Evolutionary conservation across 2,329 filamentous ascomycete genomes (phyloP).

Genomic region (Paraconiothyrium sp.): DNA sequence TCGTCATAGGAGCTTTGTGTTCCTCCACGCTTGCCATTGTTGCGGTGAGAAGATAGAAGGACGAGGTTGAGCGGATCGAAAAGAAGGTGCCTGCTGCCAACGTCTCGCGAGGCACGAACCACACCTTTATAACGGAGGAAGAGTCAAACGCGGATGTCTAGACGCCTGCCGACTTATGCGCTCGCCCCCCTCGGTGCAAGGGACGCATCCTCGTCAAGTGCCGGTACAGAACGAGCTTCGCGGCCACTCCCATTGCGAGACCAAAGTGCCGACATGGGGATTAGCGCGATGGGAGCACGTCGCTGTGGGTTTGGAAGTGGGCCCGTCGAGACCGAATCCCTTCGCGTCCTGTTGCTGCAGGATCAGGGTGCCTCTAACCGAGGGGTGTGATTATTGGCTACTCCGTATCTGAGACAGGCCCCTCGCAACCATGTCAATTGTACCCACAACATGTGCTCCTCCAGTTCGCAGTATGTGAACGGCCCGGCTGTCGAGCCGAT

Average conservation of each 20-base stretch:
- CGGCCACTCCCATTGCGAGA: conserved; percentile 15
- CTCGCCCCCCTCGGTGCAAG: conserved; percentile 13
- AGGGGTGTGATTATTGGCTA: conserved; percentile 9
- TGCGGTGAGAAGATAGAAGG: background rate
- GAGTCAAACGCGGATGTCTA: conserved; percentile 13
- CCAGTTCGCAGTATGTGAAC: conserved; percentile 7
- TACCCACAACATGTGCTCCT: conserved; percentile 4
- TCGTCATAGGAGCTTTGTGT: conserved; percentile 21
- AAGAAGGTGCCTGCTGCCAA: conserved; percentile 3
- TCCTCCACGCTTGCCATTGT: conserved; percentile 19
- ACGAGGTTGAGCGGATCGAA: background rate
- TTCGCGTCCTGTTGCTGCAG: conserved; percentile 12
- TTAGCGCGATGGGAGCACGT: conserved; percentile 11
- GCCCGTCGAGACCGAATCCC: conserved; percentile 10
- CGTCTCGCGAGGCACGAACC: conserved; percentile 6
- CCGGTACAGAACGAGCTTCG: conserved; percentile 5
- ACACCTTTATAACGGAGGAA: conserved; percentile 13
- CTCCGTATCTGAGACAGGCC: conserved; percentile 1
- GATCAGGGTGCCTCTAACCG: conserved; percentile 9
- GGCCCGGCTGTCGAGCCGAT: background rate
- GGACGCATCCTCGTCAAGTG: conserved; percentile 13
- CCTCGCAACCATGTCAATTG: background rate
- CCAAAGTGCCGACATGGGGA: conserved; percentile 14
- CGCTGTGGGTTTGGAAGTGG: background rate
- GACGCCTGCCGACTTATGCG: conserved; percentile 16